Percentiles rank a stretch among this genome's conserved stretches.
phyloP scores from a whole-genome alignment of 2,329 filamentous ascomycete species.

The Ceratocystiopsis minuta region DNA sequence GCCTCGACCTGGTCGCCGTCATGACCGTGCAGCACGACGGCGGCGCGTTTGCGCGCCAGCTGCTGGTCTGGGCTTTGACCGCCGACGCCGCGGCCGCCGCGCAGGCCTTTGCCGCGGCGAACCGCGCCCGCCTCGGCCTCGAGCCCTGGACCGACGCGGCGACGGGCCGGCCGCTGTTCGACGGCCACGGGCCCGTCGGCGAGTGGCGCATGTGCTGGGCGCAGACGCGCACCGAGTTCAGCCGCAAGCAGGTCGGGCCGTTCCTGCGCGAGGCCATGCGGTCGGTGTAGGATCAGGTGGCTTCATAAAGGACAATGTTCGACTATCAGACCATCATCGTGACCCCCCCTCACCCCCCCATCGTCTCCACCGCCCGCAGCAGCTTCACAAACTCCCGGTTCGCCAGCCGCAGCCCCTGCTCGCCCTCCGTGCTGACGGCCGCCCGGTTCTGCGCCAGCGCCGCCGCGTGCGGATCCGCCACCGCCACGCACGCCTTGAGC shows the following conservation, averaged over 20 bases:
- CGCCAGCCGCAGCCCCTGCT: not conserved
- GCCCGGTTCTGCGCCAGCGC: conserved; percentile 11
- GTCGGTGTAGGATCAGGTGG: too few relatives aligned
- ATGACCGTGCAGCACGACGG: conserved; percentile 48
- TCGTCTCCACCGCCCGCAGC: not conserved
- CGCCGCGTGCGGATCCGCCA: conserved; percentile 34
- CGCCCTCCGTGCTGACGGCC: not conserved
- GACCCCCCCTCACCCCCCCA: too few relatives aligned
- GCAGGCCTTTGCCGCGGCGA: conserved; percentile 31
- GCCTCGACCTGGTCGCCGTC: conserved; percentile 43
- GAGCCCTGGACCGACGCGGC: conserved; percentile 31
- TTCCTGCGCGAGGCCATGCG: conserved; percentile 40
- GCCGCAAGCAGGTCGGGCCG: conserved; percentile 52
- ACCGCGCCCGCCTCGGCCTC: conserved; percentile 34
- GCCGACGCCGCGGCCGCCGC: conserved; percentile 30
- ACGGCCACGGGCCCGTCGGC: conserved; percentile 14
- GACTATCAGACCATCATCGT: too few relatives aligned
- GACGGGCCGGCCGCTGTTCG: conserved; percentile 19
- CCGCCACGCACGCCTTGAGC: conserved; percentile 33
- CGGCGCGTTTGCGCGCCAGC: conserved; percentile 40
- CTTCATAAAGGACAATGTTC: too few relatives aligned
- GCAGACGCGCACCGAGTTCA: conserved; percentile 43
- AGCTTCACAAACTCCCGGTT: conserved; percentile 7
- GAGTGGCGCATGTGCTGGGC: conserved; percentile 45
- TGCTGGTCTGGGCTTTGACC: conserved; percentile 47